phyloP scores from a whole-genome alignment of 768 basidiomycete species.

The Suillus spraguei region DNA sequence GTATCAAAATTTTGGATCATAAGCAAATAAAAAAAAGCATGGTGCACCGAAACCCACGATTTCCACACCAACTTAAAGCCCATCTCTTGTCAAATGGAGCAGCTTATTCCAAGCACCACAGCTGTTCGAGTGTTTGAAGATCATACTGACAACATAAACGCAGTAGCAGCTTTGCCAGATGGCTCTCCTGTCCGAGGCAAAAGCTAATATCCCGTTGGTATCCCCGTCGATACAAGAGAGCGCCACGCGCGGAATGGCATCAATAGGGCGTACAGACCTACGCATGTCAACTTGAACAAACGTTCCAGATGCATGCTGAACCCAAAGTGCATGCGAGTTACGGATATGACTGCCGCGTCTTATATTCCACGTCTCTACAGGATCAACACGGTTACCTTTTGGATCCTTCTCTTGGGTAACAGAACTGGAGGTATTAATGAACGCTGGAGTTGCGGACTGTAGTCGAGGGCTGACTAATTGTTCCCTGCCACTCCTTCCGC shows the following conservation, averaged over 20 bases:
- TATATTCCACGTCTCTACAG: conserved; percentile 87
- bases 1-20: too few species aligned
- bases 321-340: conserved; percentile 72
- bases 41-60: not conserved
- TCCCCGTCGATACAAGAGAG: conserved; percentile 42
- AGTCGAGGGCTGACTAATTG: conserved; percentile 30
- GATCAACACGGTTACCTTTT: conserved; percentile 38
- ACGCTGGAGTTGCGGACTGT: conserved; percentile 26
- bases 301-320: conserved; percentile 71
- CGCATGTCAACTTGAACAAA: conserved; percentile 82
- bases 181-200: conserved; percentile 55
- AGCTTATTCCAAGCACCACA: not conserved
- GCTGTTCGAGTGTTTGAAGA: not conserved
- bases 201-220: conserved; percentile 58
- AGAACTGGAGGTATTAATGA: conserved; percentile 19
- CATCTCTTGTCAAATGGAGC: not conserved
- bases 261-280: conserved; percentile 62
- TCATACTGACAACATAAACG: too few species aligned
- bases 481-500: conserved; percentile 28
- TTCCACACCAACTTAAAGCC: not conserved
- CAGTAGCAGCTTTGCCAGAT: not conserved
- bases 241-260: conserved; percentile 64
- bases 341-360: conserved; percentile 70
- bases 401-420: conserved; percentile 18
- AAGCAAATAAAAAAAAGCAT: too few species aligned